Conservation (phyloP, 768 basidiomycete species). For the Trametes punicea region DNA sequence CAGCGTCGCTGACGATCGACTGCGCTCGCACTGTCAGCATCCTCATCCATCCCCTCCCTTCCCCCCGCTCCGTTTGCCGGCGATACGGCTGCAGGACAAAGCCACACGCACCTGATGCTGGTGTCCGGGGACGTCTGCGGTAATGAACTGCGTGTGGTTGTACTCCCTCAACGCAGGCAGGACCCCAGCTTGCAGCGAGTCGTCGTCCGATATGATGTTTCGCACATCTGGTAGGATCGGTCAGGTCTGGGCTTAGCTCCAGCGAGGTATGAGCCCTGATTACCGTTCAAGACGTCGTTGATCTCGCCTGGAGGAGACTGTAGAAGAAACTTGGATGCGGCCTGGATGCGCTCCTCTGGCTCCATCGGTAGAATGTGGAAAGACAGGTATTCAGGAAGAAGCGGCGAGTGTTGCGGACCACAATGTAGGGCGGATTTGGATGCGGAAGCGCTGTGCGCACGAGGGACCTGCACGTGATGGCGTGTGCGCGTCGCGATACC, state of each 20-base stretch:
- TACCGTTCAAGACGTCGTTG: constrained; percentile 92
- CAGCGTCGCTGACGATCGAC: constrained; percentile 81
- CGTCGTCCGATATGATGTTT: constrained; percentile 84
- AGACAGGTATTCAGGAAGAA: background rate
- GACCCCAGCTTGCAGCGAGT: constrained; percentile 72
- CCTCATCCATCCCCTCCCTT: no score
- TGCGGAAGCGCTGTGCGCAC: no score
- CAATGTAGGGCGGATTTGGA: background rate
- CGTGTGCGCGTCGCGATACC: no score
- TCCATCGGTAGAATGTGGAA: constrained; percentile 42
- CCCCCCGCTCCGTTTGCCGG: no score
- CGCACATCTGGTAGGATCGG: constrained; percentile 66
- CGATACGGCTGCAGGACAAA: background rate
- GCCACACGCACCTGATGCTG: constrained; percentile 63
- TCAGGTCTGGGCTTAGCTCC: constrained; percentile 7
- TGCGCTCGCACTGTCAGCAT: constrained; percentile 29
- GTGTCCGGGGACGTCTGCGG: constrained; percentile 77
- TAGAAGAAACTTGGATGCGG: constrained; percentile 74
- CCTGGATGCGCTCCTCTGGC: constrained; percentile 58
- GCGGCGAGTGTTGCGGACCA: background rate
- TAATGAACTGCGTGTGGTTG: constrained; percentile 84
- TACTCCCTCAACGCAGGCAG: constrained; percentile 78
- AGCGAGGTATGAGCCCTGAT: constrained; percentile 17
- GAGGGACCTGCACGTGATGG: no score
- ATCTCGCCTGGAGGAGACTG: constrained; percentile 96